phyloP scores from a whole-genome alignment of 192 early-diverging fungal genomes.

The Linnemannia elongata region DNA sequence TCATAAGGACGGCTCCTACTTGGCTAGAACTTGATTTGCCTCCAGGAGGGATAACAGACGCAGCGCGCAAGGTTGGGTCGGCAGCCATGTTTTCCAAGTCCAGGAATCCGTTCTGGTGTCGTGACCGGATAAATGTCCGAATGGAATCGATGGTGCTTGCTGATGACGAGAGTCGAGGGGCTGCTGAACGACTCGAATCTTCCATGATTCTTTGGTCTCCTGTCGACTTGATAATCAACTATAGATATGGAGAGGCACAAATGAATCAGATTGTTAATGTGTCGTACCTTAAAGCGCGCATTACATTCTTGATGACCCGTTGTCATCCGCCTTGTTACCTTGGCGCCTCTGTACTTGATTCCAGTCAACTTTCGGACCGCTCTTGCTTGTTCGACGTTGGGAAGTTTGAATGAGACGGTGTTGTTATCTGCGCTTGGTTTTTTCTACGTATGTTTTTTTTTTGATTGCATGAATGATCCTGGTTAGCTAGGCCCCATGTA shows the following conservation, averaged over 20 bases:
- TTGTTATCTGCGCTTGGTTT: neutral
- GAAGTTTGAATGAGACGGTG: slow-evolving; percentile 1
- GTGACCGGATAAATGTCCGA: slow-evolving; percentile 10
- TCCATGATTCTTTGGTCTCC: slow-evolving; percentile 13
- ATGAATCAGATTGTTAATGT: neutral
- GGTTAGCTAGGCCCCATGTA: neutral
- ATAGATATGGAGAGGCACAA: neutral
- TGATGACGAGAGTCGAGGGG: neutral
- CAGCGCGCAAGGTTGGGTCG: slow-evolving; percentile 13
- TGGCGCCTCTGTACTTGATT: slow-evolving; percentile 1
- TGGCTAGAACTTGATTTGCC: neutral
- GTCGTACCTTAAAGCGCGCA: neutral
- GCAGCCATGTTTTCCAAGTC: slow-evolving; percentile 28
- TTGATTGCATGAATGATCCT: neutral
- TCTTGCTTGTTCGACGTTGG: slow-evolving; percentile 8
- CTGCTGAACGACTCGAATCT: neutral
- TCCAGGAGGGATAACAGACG: slow-evolving; percentile 21
- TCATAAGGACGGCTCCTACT: slow-evolving; percentile 18
- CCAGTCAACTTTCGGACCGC: neutral
- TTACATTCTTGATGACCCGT: neutral
- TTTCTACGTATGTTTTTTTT: slow-evolving; percentile 1
- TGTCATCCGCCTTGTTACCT: neutral
- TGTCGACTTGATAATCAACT: slow-evolving; percentile 30
- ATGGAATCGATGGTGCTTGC: slow-evolving; percentile 4
- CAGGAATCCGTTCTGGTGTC: slow-evolving; percentile 23